Percentiles rank a stretch among this genome's conserved stretches.
Evolutionary conservation across 1,139 yeast genomes (phyloP).

Genomic region (Kodamaea plutei): DNA sequence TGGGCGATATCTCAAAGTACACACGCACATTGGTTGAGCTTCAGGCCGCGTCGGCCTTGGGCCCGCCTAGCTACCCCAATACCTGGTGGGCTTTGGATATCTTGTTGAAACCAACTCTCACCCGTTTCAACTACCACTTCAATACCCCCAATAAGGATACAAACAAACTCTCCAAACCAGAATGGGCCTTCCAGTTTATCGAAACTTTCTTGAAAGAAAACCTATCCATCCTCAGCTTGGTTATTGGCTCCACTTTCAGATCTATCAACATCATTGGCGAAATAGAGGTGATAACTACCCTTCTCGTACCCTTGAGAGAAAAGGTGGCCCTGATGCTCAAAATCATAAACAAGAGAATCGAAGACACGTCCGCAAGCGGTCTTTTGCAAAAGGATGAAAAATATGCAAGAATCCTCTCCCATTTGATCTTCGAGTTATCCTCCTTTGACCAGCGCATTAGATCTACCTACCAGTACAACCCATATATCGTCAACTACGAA

Average conservation of each 20-base stretch:
- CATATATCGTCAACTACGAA: slow-evolving; percentile 31
- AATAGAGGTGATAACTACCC: slow-evolving; percentile 53
- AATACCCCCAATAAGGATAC: slow-evolving; percentile 53
- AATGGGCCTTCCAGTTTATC: slow-evolving; percentile 65
- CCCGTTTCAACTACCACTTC: slow-evolving; percentile 75
- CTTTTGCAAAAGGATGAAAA: slow-evolving; percentile 20
- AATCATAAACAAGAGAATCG: slow-evolving; percentile 27
- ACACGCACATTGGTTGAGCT: slow-evolving; percentile 27
- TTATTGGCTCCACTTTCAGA: slow-evolving; percentile 30
- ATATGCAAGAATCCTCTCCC: slow-evolving; percentile 52
- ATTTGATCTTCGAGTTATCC: slow-evolving; percentile 56
- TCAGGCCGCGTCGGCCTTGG: slow-evolving; percentile 33
- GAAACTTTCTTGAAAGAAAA: slow-evolving; percentile 48
- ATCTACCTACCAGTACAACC: slow-evolving; percentile 52
- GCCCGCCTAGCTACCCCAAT: slow-evolving; percentile 35
- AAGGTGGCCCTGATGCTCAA: slow-evolving; percentile 37
- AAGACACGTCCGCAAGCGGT: slow-evolving; percentile 8
- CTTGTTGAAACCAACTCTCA: slow-evolving; percentile 52
- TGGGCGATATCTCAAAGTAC: slow-evolving; percentile 2
- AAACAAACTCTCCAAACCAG: slow-evolving; percentile 71
- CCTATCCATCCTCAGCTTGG: slow-evolving; percentile 29
- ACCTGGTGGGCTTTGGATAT: slow-evolving; percentile 58
- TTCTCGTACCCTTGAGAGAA: slow-evolving; percentile 47
- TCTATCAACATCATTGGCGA: slow-evolving; percentile 27
- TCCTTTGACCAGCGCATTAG: slow-evolving; percentile 56